These are phyloP conservation scores for Solanum chaucha DNA, from an alignment of 257 asterid genomes.

Conservation along the genomic window DNA sequence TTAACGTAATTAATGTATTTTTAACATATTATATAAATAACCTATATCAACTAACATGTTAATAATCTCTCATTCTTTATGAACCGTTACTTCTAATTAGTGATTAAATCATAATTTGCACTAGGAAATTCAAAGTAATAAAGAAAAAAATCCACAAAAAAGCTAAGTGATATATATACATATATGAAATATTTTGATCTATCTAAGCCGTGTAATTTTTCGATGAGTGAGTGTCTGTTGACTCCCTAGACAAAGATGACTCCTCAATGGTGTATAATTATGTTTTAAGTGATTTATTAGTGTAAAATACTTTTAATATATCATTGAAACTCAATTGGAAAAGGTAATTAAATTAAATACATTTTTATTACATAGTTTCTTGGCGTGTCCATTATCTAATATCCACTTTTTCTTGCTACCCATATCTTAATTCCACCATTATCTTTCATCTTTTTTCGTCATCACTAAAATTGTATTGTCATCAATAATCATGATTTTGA, in stretches of 20 bases:
- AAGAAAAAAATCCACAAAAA: not conserved
- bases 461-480: conserved; percentile 14
- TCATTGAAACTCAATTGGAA: not conserved
- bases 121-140: not conserved
- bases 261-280: not conserved
- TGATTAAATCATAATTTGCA: not conserved
- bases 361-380: conserved; percentile 11
- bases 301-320: not conserved
- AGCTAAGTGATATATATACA: not conserved
- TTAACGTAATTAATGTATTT: not conserved
- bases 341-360: not conserved
- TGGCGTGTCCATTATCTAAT: conserved; percentile 55
- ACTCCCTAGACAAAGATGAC: not conserved
- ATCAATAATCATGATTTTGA: not conserved
- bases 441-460: not conserved
- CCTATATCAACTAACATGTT: not conserved
- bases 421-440: conserved; percentile 4
- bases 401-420: conserved; percentile 18
- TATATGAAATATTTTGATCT: not conserved
- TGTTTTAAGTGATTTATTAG: not conserved
- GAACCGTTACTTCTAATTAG: not conserved
- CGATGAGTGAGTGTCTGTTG: too few species aligned
- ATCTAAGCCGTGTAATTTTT: not conserved
- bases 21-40: not conserved
- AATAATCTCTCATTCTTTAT: not conserved